phyloP scores from a whole-genome alignment of 2,329 filamentous ascomycete species.

The Cordyceps farinosa region DNA sequence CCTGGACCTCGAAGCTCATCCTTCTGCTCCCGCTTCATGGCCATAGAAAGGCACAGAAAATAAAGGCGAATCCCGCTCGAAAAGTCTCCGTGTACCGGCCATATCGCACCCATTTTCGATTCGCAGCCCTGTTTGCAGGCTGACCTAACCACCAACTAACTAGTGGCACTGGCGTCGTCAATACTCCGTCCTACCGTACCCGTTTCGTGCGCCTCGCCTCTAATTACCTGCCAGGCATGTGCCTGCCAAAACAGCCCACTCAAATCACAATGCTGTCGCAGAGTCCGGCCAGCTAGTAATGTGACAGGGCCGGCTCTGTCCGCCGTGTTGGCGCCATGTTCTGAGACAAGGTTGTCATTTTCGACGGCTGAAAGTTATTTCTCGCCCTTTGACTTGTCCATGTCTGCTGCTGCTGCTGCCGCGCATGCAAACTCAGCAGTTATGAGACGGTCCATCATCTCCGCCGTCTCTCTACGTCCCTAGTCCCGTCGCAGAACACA shows the following conservation, averaged over 20 bases:
- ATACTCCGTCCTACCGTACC: not conserved
- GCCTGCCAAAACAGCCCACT: slow-evolving; percentile 9
- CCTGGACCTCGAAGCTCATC: not conserved
- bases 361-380: slow-evolving; percentile 1
- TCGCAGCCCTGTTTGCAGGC: not conserved
- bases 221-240: slow-evolving; percentile 7
- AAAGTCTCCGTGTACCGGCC: not conserved
- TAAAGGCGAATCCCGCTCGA: not conserved
- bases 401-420: not conserved
- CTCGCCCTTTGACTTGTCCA: not conserved
- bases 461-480: not conserved
- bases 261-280: slow-evolving; percentile 9
- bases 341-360: slow-evolving; percentile 8
- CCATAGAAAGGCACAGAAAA: not conserved
- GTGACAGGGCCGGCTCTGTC: not conserved
- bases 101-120: not conserved
- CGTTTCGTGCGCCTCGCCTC: slow-evolving; percentile 10
- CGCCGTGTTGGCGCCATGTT: not conserved
- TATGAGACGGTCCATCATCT: not conserved
- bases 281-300: not conserved
- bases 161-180: not conserved
- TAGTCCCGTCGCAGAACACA: not conserved
- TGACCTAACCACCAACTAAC: not conserved
- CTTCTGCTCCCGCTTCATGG: not conserved
- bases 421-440: not conserved